These are phyloP conservation scores for Ophiostoma sp. DNA, from an alignment of 2,329 filamentous ascomycete species.

Conservation along the genomic window DNA sequence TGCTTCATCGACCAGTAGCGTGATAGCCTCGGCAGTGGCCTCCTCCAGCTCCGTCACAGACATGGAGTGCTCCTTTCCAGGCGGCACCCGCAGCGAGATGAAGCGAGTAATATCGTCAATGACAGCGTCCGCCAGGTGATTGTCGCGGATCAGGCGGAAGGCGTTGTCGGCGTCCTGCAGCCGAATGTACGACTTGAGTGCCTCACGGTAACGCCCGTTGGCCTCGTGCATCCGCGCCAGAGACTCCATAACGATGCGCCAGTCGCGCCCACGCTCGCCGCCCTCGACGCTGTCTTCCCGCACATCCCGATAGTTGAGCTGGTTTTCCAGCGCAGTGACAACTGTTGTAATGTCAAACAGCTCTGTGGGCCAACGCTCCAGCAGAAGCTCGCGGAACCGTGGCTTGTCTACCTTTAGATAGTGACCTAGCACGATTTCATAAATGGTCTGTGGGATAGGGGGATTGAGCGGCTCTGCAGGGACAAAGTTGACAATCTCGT, in stretches of 20 bases:
- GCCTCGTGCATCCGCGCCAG: slow-evolving; percentile 80
- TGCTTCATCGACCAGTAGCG: slow-evolving; percentile 82
- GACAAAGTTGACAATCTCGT: slow-evolving; percentile 82
- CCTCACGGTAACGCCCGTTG: slow-evolving; percentile 74
- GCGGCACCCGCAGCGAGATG: slow-evolving; percentile 76
- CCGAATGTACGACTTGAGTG: slow-evolving; percentile 80
- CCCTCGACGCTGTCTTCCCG: slow-evolving; percentile 70
- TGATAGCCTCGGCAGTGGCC: slow-evolving; percentile 75
- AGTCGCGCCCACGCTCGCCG: slow-evolving; percentile 69
- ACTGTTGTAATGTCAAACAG: slow-evolving; percentile 76
- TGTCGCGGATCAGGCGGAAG: slow-evolving; percentile 78
- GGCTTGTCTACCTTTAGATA: slow-evolving; percentile 76
- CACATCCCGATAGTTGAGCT: slow-evolving; percentile 70
- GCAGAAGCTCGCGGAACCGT: slow-evolving; percentile 69
- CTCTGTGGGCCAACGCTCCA: slow-evolving; percentile 79
- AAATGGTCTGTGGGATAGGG: slow-evolving; percentile 73
- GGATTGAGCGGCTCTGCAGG: slow-evolving; percentile 72
- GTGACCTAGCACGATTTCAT: slow-evolving; percentile 82
- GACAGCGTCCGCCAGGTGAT: slow-evolving; percentile 84
- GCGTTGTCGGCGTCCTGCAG: slow-evolving; percentile 88
- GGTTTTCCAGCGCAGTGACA: slow-evolving; percentile 72
- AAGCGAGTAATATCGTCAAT: slow-evolving; percentile 86
- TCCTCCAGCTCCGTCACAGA: slow-evolving; percentile 67
- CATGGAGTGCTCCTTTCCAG: slow-evolving; percentile 61
- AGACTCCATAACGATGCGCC: slow-evolving; percentile 82